Evolutionary conservation across 108 stramenopile genomes (phyloP).

Genomic region (Poteriospumella lacustris): DNA sequence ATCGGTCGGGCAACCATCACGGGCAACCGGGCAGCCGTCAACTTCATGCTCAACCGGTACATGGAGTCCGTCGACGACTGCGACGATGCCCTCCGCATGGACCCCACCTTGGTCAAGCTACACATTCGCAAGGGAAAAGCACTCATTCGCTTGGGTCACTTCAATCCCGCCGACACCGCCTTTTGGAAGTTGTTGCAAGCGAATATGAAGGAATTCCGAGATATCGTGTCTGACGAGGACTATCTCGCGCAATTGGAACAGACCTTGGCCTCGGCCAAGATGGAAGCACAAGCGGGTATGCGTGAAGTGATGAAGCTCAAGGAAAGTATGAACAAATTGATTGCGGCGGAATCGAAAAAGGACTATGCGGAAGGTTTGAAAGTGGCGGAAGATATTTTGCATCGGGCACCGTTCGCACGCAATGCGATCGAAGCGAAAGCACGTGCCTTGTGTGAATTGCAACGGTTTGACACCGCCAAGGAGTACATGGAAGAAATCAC

Average conservation of each 20-base stretch:
- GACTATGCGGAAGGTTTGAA: slow-evolving; percentile 14
- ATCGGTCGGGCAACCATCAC: background rate
- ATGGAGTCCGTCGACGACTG: slow-evolving; percentile 14
- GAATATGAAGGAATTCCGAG: background rate
- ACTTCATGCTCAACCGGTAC: slow-evolving; percentile 14
- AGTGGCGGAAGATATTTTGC: background rate
- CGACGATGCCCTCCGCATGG: background rate
- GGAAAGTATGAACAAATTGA: background rate
- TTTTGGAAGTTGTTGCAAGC: no score
- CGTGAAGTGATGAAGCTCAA: background rate
- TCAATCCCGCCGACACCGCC: background rate
- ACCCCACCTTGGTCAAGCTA: background rate
- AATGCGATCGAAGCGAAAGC: background rate
- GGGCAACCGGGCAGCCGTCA: slow-evolving; percentile 5
- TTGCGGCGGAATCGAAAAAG: background rate
- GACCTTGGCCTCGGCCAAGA: background rate
- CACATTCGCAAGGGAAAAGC: slow-evolving; percentile 1
- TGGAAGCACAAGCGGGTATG: background rate
- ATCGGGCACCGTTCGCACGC: background rate
- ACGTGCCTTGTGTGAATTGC: slow-evolving; percentile 10
- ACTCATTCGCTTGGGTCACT: background rate
- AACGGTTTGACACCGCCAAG: background rate
- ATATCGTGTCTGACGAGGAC: background rate
- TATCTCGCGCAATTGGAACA: background rate
- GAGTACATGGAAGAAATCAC: background rate